phyloP scores from a whole-genome alignment of 345 rosid genomes.

The Lumnitzera littorea region DNA sequence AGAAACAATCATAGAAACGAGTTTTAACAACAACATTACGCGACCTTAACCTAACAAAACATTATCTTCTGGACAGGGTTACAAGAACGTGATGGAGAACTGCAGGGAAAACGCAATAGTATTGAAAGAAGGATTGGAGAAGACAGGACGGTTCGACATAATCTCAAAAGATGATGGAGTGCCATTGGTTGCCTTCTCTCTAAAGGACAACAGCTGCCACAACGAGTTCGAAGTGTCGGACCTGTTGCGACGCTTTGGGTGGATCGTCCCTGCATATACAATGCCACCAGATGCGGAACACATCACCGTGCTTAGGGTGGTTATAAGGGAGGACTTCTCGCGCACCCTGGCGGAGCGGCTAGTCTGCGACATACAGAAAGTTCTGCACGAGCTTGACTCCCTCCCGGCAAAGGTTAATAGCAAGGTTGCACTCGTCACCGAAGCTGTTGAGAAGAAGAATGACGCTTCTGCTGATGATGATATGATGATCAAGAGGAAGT shows the following conservation, averaged over 20 bases:
- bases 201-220: constrained; percentile 52
- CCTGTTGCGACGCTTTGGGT: constrained; percentile 40
- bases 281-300: constrained; percentile 62
- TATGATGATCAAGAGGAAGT: constrained; percentile 28
- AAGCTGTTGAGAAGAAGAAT: constrained; percentile 9
- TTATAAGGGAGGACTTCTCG: constrained; percentile 48
- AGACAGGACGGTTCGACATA: constrained; percentile 51
- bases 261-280: constrained; percentile 53
- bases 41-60: background rate
- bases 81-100: constrained; percentile 58
- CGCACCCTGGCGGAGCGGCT: constrained; percentile 53
- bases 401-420: constrained; percentile 24
- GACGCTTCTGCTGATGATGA: constrained; percentile 10
- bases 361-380: constrained; percentile 33
- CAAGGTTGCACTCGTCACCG: background rate
- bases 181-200: constrained; percentile 75
- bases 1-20: background rate
- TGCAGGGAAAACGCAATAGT: constrained; percentile 53
- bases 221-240: constrained; percentile 55
- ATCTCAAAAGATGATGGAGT: constrained; percentile 68
- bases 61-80: constrained; percentile 22
- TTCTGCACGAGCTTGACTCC: constrained; percentile 32
- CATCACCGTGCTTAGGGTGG: constrained; percentile 47
- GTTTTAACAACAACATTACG: background rate
- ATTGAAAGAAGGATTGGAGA: constrained; percentile 56